Evolutionary conservation across 345 rosid species (phyloP).

Genomic region (Hibiscus trionum): DNA sequence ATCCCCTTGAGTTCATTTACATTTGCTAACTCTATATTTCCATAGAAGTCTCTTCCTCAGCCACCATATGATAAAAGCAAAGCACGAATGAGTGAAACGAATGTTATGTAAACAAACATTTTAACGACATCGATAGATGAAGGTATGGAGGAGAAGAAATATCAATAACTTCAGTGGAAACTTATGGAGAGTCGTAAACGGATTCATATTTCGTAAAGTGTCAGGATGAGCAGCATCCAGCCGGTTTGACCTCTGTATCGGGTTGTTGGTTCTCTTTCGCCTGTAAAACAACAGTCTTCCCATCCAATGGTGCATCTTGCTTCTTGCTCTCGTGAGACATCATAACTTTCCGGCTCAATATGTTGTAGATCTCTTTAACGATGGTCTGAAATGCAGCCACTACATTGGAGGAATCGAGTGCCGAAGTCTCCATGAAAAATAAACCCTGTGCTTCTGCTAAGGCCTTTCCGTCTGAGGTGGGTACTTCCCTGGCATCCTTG

Average conservation of each 20-base stretch:
- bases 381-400: constrained; percentile 76
- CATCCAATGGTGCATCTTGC: constrained; percentile 51
- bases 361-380: constrained; percentile 84
- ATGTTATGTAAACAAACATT: neutral
- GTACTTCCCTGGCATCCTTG: constrained; percentile 82
- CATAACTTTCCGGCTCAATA: constrained; percentile 86
- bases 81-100: neutral
- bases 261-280: constrained; percentile 19
- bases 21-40: constrained; percentile 10
- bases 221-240: constrained; percentile 65
- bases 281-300: constrained; percentile 62
- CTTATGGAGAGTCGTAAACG: neutral
- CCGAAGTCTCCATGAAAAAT: constrained; percentile 94
- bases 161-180: neutral
- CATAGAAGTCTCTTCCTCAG: constrained; percentile 16
- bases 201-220: neutral
- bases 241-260: constrained; percentile 29
- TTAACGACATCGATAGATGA: constrained; percentile 18
- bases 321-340: constrained; percentile 63
- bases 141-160: constrained; percentile 20
- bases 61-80: constrained; percentile 11
- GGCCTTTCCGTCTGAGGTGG: constrained; percentile 73
- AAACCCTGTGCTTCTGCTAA: constrained; percentile 84
- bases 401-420: constrained; percentile 89
- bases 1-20: constrained; percentile 21